These are phyloP conservation scores for Geranium incanum DNA, from an alignment of 441 rosid genomes.

Conservation along the genomic window DNA sequence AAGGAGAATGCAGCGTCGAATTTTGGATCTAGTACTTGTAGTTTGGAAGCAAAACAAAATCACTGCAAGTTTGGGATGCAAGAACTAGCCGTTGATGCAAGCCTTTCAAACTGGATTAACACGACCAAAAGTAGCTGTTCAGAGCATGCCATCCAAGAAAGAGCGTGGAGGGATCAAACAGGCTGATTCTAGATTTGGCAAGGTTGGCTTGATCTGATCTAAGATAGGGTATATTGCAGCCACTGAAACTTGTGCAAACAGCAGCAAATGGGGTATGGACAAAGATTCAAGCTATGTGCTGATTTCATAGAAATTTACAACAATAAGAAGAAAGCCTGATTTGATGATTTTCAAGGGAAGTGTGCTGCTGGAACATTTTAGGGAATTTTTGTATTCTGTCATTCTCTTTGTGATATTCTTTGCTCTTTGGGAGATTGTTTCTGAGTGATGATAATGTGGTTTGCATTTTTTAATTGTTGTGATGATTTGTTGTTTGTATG, in stretches of 20 bases:
- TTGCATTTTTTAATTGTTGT: neutral
- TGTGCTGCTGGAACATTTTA: neutral
- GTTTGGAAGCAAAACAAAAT: slow-evolving; percentile 19
- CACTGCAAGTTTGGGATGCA: slow-evolving; percentile 29
- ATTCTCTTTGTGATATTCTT: neutral
- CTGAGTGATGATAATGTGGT: neutral
- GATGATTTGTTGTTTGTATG: slow-evolving; percentile 2
- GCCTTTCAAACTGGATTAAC: slow-evolving; percentile 45
- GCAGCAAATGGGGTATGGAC: too few species aligned
- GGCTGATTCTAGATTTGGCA: slow-evolving; percentile 33
- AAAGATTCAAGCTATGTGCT: too few species aligned
- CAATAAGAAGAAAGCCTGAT: too few species aligned
- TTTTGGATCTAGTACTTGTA: slow-evolving; percentile 13
- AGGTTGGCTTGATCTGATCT: slow-evolving; percentile 23
- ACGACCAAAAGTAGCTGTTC: slow-evolving; percentile 17
- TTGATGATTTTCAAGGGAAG: too few species aligned
- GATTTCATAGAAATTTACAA: too few species aligned
- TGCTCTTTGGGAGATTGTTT: neutral
- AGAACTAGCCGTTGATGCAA: slow-evolving; percentile 37
- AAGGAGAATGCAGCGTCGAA: neutral
- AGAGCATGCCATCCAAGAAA: slow-evolving; percentile 20
- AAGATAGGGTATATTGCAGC: neutral
- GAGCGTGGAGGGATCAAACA: slow-evolving; percentile 27
- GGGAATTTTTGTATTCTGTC: neutral
- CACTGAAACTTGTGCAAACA: too few species aligned